Evolutionary conservation across 192 early-diverging fungal species (phyloP), one percentile per base, ranked within the genome.

Genomic region (Martensiomyces pterosporus): DNA sequence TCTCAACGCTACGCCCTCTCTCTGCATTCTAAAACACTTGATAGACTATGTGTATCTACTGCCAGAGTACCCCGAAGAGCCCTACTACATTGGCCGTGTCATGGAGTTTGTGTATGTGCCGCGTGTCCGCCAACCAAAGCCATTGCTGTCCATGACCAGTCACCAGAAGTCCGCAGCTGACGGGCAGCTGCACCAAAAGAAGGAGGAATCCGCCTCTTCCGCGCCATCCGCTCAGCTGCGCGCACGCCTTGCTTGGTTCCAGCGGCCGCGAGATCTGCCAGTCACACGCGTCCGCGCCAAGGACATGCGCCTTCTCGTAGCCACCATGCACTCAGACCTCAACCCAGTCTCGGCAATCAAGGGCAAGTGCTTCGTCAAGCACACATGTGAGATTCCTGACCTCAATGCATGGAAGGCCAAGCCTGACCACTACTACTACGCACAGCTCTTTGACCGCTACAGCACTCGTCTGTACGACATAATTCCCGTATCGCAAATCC

Each of bases 401-500:
- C 40, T 68, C 14, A 36, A 14, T 19, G 44, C 55, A 6, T 78
- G 70, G 69, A 68, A 70, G 48, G 22, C 40, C 10, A 36, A 43
- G 23, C 78, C 84, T 1, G 85, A 93, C 59, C 77, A 81, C 60
- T 95, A 92, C 64, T 93, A 90, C 54, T 95, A 87, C 64, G 66
- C 81, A 38, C 90, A 91, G 57, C 76, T 95, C 14, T 95, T 90
- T 51, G 93, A 95, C 61, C 82, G 91, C 23, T 93, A 90, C 73
- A 94, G 85, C 19, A 83, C 86, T 26, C 84, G 90, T 7, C 66
- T 90, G 9, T 93, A 91, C 64, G 93, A 95, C 51, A 89, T 93
- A 10, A 57, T 93, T 2, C 89, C 93, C 0, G 77, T 88, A 18
- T 76, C 82, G 18, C 67, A 81, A 18, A 85, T 91, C 32, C 86